These are phyloP conservation scores for Globisporangium iwayamae DNA, from an alignment of 352 stramenopile species.

Conservation along the genomic window DNA sequence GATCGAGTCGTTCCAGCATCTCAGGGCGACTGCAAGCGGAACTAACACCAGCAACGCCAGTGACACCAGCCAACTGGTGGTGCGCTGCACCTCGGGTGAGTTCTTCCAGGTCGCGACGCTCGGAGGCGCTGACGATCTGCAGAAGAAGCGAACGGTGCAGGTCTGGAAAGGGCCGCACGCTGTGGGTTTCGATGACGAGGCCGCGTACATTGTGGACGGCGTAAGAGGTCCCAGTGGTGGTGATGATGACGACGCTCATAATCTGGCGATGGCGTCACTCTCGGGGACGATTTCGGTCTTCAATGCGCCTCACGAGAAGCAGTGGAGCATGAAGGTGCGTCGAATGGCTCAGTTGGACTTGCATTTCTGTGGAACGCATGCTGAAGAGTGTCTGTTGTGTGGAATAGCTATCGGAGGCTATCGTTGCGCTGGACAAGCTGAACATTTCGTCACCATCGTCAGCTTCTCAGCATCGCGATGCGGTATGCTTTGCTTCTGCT, in stretches of 20 bases:
- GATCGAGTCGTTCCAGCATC: conserved; percentile 49
- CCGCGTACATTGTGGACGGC: conserved; percentile 44
- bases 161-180: conserved; percentile 32
- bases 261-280: conserved; percentile 33
- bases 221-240: conserved; percentile 20
- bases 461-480: background rate
- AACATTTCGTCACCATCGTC: background rate
- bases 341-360: background rate
- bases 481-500: conserved; percentile 3
- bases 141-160: conserved; percentile 23
- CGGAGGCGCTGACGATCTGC: conserved; percentile 3
- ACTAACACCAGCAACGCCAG: background rate
- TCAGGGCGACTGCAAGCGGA: conserved; percentile 10
- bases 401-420: conserved; percentile 41
- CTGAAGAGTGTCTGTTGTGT: conserved; percentile 1
- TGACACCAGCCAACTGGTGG: conserved; percentile 25
- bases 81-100: conserved; percentile 51
- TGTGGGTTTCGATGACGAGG: conserved; percentile 18
- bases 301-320: conserved; percentile 27
- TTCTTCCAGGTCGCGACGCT: conserved; percentile 35
- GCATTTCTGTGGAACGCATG: background rate
- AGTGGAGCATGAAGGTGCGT: conserved; percentile 50
- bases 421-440: conserved; percentile 50
- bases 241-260: conserved; percentile 15
- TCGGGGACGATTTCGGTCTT: conserved; percentile 37